phyloP scores from a whole-genome alignment of 345 rosid species.

The Eucalyptus regnans region DNA sequence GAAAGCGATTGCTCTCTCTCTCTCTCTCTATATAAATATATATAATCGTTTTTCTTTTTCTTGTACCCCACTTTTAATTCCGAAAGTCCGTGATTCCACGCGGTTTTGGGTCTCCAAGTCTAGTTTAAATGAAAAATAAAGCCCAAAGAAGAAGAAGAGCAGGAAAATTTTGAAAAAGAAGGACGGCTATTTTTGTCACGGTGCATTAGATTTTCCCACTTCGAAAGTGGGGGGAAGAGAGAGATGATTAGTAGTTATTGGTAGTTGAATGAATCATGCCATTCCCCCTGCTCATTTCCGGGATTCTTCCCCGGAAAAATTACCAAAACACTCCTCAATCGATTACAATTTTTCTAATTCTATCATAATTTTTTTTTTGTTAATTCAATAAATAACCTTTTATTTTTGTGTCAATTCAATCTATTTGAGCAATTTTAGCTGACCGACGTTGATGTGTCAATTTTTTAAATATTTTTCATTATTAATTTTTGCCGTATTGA shows the following conservation, averaged over 20 bases:
- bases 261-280: not conserved
- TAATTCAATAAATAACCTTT: too few relatives aligned
- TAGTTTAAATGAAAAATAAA: not conserved
- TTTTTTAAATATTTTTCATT: too few relatives aligned
- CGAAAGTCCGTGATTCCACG: not conserved
- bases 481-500: too few relatives aligned
- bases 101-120: not conserved
- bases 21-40: too few relatives aligned
- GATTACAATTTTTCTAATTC: too few relatives aligned
- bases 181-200: not conserved
- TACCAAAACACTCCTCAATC: too few relatives aligned
- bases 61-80: not conserved
- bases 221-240: not conserved
- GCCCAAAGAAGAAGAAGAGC: not conserved
- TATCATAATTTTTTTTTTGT: too few relatives aligned
- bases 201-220: not conserved
- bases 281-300: not conserved
- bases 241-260: not conserved
- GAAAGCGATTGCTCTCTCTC: not conserved
- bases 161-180: not conserved
- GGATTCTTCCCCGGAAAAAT: not conserved
- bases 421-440: too few relatives aligned
- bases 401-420: too few relatives aligned
- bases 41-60: not conserved
- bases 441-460: accelerated